phyloP scores from a whole-genome alignment of 2,329 filamentous ascomycete species.

The Epichloe gansuensis region DNA sequence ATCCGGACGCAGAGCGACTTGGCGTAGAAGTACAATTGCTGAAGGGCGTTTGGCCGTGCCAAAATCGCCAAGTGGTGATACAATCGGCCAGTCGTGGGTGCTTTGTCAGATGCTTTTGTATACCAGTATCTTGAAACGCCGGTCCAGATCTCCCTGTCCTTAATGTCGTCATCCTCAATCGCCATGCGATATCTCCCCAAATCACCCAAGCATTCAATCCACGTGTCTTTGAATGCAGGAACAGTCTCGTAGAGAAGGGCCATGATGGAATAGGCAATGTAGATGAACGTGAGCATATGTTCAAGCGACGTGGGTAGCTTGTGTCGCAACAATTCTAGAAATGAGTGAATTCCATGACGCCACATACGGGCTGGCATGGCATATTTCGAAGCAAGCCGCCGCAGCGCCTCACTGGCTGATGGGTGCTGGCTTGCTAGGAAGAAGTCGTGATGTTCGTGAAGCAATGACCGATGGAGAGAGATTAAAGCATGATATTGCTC shows the following conservation, averaged over 20 bases:
- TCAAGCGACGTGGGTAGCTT: constrained; percentile 65
- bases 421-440: constrained; percentile 83
- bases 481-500: constrained; percentile 81
- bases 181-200: constrained; percentile 77
- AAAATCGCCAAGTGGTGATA: constrained; percentile 83
- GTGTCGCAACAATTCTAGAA: constrained; percentile 64
- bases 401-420: constrained; percentile 54
- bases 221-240: constrained; percentile 69
- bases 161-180: constrained; percentile 69
- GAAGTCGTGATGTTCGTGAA: constrained; percentile 77
- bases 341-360: constrained; percentile 81
- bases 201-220: constrained; percentile 89
- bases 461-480: constrained; percentile 62
- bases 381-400: constrained; percentile 63
- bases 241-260: constrained; percentile 77
- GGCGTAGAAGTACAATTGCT: constrained; percentile 60
- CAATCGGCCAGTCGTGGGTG: constrained; percentile 61
- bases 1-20: constrained; percentile 57
- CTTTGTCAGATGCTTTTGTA: constrained; percentile 63
- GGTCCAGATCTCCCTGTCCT: constrained; percentile 70
- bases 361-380: constrained; percentile 91
- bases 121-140: constrained; percentile 76
- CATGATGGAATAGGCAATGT: constrained; percentile 82
- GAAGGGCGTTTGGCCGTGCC: constrained; percentile 53
- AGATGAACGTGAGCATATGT: constrained; percentile 85